Evolutionary conservation across 2,329 filamentous ascomycete species (phyloP), one percentile per base, ranked within the genome.

Genomic region (Tothia fuscella): DNA sequence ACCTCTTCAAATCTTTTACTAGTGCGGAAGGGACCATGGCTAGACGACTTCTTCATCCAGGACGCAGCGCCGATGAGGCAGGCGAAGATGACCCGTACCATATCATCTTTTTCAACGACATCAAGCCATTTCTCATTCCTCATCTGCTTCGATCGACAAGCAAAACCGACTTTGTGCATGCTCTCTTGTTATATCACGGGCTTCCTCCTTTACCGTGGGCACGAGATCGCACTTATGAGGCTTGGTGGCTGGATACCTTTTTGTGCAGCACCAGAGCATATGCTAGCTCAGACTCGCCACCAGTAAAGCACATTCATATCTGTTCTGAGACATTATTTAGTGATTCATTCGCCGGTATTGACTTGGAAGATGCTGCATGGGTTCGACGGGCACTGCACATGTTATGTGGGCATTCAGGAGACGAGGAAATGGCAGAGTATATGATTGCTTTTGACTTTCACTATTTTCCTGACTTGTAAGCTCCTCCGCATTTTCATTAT

Each of bases 11-110:
- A 7, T 19, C 17, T 2, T 44, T 38, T 41, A 42, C 47, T 22
- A 48, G 55, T 7, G 52, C 52, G 17, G 38, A 41, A 16, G n/a
- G 30, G 12, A 36, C 53, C 56, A 5, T 46, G 49, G 5, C 62
- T 68, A 10, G 87, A 93, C 53, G 54, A 57, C n/a, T 58, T 21
- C 64, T 65, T 2, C 47, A 53, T 12, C 60, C 62, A 31, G 68
- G 79, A 6, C 66, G 63, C 30, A 63, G 78, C 43, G 84, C 87
- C 5, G 82, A 82, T 13, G 74, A 82, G 37, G 81, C 81, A 0
- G 66, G 82, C 46, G 86, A 95, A 48, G 80, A 88, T 45, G 89
- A 95, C 52, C 82, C 86, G 0, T 93, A 82, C 49, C 74, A 87
- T 26, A 75, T 91, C 3, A 73, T 94, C 34, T 74, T 95, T 53